Evolutionary conservation across 306 rosid genomes (phyloP), one percentile per base, ranked within the genome.

Genomic region (Begonia peltatifolia): DNA sequence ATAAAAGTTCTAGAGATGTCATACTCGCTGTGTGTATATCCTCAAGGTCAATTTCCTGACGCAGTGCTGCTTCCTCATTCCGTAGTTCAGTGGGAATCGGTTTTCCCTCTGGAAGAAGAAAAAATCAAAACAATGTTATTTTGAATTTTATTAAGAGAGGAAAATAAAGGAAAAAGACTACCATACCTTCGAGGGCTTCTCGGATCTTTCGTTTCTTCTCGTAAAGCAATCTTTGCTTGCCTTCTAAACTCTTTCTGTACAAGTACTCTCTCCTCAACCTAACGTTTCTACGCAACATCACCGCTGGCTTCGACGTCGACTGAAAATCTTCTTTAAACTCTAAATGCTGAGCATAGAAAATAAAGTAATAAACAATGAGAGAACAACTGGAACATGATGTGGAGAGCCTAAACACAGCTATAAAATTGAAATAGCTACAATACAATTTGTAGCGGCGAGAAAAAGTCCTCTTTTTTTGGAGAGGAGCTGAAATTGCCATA

Each of bases 71-170:
- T 67, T 90, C 97, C 69, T 85, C 97, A 11, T 83, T 90, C 13
- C 87, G 71, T 8, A 90, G 92, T 72, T 90, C 97, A 53, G 94
- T 90, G 25, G 97, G 95, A 57, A 90, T 78, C 1, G 94, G 87
- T 38, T 80, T 85, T 14, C 95, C 95, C 72, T 85, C 97, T 90
- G 71, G 66, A 53, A 64, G 23, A 63, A 12, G 60, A n/a, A 47
- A 47, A 30, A 30, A 20, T 20, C 23, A 20, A 30, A 30, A 30
- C 9, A 30, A 30, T 3, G 38, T 6, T 30, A 30, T 30, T 30
- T 6, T 30, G 38, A 30, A 30, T 0, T 30, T 2, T 7, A 30
- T 7, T 8, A 9, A 15, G 15, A 55, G 18, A 63, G n/a, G 14
- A 13, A n/a, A 38, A 47, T 23, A 12, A 9, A 41, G 10, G 7